Base-by-base conservation (phyloP, 2,329 filamentous ascomycete genomes). In the Cladophialophora psammophila region DNA sequence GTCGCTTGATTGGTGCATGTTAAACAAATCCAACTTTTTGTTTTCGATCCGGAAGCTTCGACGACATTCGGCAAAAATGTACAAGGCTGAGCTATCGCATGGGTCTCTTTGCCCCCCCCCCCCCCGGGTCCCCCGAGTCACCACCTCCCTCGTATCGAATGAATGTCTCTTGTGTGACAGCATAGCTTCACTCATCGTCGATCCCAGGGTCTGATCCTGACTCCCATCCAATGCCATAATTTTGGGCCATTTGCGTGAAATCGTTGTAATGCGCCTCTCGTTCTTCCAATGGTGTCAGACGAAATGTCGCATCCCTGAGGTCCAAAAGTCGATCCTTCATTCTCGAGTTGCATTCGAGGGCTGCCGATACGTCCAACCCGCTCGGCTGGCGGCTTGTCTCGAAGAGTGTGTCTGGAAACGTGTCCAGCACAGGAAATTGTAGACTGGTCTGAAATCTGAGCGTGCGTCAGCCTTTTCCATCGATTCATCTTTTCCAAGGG, bases 201-300 rank as follows among this genome's bases (percentile, higher is more conserved):
- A 81, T 78, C 15, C 78, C 80, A 52, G 77, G 78, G 36, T 82
- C 81, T 20, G 77, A 79, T 61, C 69, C 74, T 45, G 70, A 72
- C 9, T 75, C 67, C 74, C 74, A 75, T 9, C 72, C 71, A 65
- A 66, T 65, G 34, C 92, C 89, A 77, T 97, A 98, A 67, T 91
- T 91, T 75, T 97, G 94, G 1, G 91, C 90, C 74, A 98, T 89
- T 67, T 91, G 90, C 31, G 91, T 88, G 45, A 99, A 82, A 12
- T 91, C 89, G 75, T 96, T 95, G 54, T 88, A 87, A n/a, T 98
- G 82, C 2, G 84, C 83, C 79, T 99, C 95, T 50, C 94, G 86
- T 75, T 98, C 94, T 67, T 96, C 92, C 2, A 94, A 73, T 0
- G 84, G 83, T 15, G 94, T 83, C 10, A 87, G 82, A 68, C 87